Base-by-base conservation (phyloP, 768 basidiomycete species). In the Phlebiopsis gigantea region DNA sequence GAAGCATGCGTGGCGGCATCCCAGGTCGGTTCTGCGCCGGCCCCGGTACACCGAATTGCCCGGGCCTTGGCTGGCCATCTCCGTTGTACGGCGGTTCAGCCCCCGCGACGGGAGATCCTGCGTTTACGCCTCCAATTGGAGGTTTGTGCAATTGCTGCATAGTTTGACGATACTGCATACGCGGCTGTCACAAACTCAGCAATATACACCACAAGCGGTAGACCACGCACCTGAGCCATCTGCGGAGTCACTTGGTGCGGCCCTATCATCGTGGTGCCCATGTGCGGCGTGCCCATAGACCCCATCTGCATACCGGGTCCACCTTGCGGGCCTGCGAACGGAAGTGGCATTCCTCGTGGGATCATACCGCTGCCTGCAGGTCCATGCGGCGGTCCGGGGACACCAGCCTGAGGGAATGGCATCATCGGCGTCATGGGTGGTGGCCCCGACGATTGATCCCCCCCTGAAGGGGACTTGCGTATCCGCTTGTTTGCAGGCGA, bases 181-280 rank as follows among this genome's bases (percentile, higher is more conserved):
- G 62, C 39, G 51, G 61, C 42, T 26, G 30, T 49, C 50, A 25
- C 50, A 46, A 19, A 52, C 19, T 30, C 47, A 54, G 46, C 54
- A 45, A 43, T 49, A 61, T 61, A 52, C 26, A 46, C n/a, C 26
- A 57, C 19, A 50, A 9, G 29, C 17, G 28, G 19, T 24, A 21
- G 34, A 8, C 25, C 12, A 52, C 59, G 28, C 22, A 61, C 60
- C 53, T 61, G 60, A 19, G 26, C 42, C 60, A 61, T 61, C 31
- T 51, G 28, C 46, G 31, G 57, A 29, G 50, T 57, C 14, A 63
- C 61, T 31, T 61, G 60, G 48, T 66, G 62, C 53, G 71, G 50
- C 12, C 28, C 71, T 75, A 77, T 73, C 77, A 77, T 72, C 28
- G 61, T 61, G 51, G 75, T 68, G 59, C 66, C 73, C 76, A 74